A percentile compares a stretch with the other conserved stretches of the same genome.
These are phyloP conservation scores for Leccinum boreale DNA, from an alignment of 768 basidiomycete species.

Conservation along the genomic window DNA sequence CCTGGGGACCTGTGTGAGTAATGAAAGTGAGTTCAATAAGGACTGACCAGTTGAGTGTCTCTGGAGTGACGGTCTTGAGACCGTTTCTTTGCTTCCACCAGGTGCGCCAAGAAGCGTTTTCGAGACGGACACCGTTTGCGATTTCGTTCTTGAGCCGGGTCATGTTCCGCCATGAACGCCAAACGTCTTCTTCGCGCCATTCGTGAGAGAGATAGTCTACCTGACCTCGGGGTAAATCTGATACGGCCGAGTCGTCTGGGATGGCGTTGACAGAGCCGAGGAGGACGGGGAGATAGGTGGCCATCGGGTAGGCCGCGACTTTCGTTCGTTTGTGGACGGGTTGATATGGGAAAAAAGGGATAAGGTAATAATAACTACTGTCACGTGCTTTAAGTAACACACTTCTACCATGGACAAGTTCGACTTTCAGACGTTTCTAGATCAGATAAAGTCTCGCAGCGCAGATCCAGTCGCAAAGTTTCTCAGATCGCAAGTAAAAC, in stretches of 20 bases:
- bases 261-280: slow-evolving; percentile 59
- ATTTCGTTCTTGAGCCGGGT: slow-evolving; percentile 98
- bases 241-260: slow-evolving; percentile 76
- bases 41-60: slow-evolving; percentile 95
- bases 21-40: not conserved
- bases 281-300: slow-evolving; percentile 68
- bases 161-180: slow-evolving; percentile 98
- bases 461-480: slow-evolving; percentile 96
- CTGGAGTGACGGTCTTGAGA: slow-evolving; percentile 90
- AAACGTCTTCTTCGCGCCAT: slow-evolving; percentile 98
- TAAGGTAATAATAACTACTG: not conserved
- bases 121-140: slow-evolving; percentile 88
- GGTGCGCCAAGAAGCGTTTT: slow-evolving; percentile 98
- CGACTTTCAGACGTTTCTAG: slow-evolving; percentile 93
- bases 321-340: not conserved
- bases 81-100: slow-evolving; percentile 99
- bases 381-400: slow-evolving; percentile 7
- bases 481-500: slow-evolving; percentile 79
- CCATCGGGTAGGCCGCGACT: slow-evolving; percentile 36
- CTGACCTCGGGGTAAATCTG: slow-evolving; percentile 85
- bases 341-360: not conserved
- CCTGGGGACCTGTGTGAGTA: slow-evolving; percentile 47
- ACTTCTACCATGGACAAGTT: slow-evolving; percentile 47
- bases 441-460: slow-evolving; percentile 84
- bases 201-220: slow-evolving; percentile 98